phyloP scores from a whole-genome alignment of 768 basidiomycete genomes.

The Mycena belliarum region DNA sequence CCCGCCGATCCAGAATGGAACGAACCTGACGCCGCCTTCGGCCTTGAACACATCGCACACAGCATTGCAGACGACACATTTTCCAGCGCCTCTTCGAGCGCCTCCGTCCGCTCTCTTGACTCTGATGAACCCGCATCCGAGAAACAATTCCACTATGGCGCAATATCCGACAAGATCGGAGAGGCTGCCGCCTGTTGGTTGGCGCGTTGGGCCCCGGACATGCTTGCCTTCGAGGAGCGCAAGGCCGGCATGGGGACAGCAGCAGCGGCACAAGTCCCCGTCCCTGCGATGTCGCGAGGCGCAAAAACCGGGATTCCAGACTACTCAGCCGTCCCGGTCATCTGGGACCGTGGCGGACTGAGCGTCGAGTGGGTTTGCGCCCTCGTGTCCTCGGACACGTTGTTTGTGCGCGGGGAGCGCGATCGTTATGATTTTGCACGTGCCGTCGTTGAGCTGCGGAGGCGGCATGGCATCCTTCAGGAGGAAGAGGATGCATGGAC shows the following conservation, averaged over 20 bases:
- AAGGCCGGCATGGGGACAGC: constrained; percentile 18
- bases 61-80: constrained; percentile 38
- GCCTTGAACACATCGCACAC: constrained; percentile 68
- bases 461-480: constrained; percentile 50
- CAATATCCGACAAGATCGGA: constrained; percentile 88
- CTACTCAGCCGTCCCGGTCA: constrained; percentile 40
- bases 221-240: constrained; percentile 65
- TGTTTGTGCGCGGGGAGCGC: constrained; percentile 78
- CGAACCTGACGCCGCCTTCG: constrained; percentile 64
- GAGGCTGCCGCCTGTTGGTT: constrained; percentile 90
- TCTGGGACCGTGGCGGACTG: constrained; percentile 80
- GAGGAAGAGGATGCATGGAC: constrained; percentile 73
- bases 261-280: background rate
- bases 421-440: constrained; percentile 81
- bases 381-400: constrained; percentile 71
- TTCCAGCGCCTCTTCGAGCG: constrained; percentile 9
- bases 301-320: constrained; percentile 26
- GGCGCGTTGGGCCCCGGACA: constrained; percentile 79
- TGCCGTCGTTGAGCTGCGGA: constrained; percentile 71
- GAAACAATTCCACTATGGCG: constrained; percentile 74
- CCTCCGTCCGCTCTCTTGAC: constrained; percentile 12
- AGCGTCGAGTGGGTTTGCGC: constrained; percentile 73
- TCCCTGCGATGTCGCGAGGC: background rate
- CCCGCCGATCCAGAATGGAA: constrained; percentile 29
- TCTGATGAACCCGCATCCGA: constrained; percentile 22